A percentile compares a stretch with the other conserved stretches of the same genome.
Conservation (phyloP, 1,139 yeast species). For the Casaregolazyma suthepensis region DNA sequence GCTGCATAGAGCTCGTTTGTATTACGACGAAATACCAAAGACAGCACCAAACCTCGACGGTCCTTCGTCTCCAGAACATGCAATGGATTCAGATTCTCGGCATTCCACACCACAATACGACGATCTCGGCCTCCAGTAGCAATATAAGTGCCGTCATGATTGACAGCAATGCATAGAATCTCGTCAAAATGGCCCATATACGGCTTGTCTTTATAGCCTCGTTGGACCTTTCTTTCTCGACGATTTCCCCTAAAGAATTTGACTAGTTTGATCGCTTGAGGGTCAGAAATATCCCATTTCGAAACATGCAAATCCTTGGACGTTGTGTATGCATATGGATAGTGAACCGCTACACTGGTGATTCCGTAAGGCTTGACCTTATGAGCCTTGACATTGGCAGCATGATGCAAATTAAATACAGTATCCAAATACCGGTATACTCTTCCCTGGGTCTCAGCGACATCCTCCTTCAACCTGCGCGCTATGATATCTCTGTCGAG, state of each 20-base stretch:
- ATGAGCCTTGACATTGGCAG: slow-evolving; percentile 15
- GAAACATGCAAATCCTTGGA: slow-evolving; percentile 77
- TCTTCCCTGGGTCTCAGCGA: slow-evolving; percentile 81
- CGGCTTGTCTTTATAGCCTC: slow-evolving; percentile 17
- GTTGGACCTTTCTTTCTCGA: slow-evolving; percentile 34
- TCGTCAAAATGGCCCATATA: slow-evolving; percentile 65
- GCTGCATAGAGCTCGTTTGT: slow-evolving; percentile 87
- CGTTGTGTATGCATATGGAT: slow-evolving; percentile 68
- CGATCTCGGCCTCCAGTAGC: slow-evolving; percentile 89
- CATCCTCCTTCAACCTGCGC: slow-evolving; percentile 76
- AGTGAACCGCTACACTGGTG: slow-evolving; percentile 37
- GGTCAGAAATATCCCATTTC: slow-evolving; percentile 63
- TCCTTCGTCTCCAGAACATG: slow-evolving; percentile 71
- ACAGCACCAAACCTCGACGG: slow-evolving; percentile 62
- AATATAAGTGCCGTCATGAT: slow-evolving; percentile 80
- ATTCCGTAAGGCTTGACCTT: slow-evolving; percentile 25
- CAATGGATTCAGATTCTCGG: slow-evolving; percentile 49
- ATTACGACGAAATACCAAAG: slow-evolving; percentile 70
- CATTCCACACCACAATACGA: slow-evolving; percentile 77
- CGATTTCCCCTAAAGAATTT: slow-evolving; percentile 63
- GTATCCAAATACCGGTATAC: slow-evolving; percentile 58
- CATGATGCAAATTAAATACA: slow-evolving; percentile 14
- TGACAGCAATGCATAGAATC: slow-evolving; percentile 71
- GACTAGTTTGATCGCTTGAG: slow-evolving; percentile 38
- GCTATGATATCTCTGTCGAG: slow-evolving; percentile 81